Percentiles rank a stretch among this genome's conserved stretches.
Evolutionary conservation across 108 stramenopile genomes (phyloP).

Genomic region (Conticribra weissflogii): DNA sequence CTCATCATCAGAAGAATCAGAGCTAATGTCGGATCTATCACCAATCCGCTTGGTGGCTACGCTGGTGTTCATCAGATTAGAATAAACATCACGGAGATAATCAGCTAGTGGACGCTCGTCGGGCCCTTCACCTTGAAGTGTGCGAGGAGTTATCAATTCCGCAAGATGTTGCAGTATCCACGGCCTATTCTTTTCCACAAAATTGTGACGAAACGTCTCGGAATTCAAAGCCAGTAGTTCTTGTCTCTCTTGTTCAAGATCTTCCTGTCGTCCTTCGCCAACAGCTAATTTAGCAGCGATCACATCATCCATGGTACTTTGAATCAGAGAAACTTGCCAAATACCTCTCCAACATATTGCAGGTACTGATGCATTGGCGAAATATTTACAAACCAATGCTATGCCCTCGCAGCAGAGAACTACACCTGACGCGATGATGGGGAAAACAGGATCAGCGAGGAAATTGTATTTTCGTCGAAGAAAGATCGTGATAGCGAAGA

Average conservation of each 20-base stretch:
- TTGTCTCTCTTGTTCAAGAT: conserved; percentile 82
- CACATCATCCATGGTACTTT: conserved; percentile 88
- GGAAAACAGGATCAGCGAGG: conserved; percentile 75
- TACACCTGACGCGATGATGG: conserved; percentile 64
- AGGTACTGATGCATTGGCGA: conserved; percentile 53
- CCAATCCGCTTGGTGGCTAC: conserved; percentile 69
- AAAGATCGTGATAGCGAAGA: conserved; percentile 78
- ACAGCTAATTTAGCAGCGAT: conserved; percentile 89
- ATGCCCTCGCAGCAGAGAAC: conserved; percentile 60
- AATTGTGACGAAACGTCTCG: conserved; percentile 83
- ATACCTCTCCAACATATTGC: conserved; percentile 74
- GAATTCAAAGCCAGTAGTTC: conserved; percentile 85
- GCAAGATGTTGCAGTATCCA: conserved; percentile 89
- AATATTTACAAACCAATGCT: conserved; percentile 37
- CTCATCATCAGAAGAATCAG: conserved; percentile 72
- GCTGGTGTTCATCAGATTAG: conserved; percentile 79
- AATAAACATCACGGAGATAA: conserved; percentile 78
- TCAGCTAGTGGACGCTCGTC: conserved; percentile 73
- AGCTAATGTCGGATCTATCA: conserved; percentile 61
- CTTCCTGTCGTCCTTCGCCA: conserved; percentile 85
- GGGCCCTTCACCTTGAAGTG: conserved; percentile 53
- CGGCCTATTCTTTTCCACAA: conserved; percentile 88
- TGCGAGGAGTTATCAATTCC: conserved; percentile 80
- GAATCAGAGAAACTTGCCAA: conserved; percentile 70
- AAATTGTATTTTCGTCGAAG: conserved; percentile 72